Conservation (phyloP, 345 rosid genomes). For the Brassica juncea region DNA sequence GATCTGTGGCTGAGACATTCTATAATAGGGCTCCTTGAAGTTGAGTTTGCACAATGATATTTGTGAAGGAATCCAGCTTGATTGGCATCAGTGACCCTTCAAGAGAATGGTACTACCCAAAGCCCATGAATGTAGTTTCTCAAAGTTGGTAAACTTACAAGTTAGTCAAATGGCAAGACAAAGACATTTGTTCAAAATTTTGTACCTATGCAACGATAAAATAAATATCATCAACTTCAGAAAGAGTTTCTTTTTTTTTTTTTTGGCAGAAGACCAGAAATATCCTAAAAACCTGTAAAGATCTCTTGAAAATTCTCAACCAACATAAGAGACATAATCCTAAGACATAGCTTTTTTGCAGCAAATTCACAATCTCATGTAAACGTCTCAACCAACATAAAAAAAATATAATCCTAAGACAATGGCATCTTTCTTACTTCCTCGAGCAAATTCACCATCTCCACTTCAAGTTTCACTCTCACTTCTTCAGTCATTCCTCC, state of each 20-base stretch:
- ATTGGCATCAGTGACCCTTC: not conserved
- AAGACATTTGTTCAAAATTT: not conserved
- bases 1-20: too few species aligned
- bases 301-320: slow-evolving; percentile 29
- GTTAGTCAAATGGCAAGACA: not conserved
- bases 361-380: slow-evolving; percentile 37
- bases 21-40: too few species aligned
- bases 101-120: not conserved
- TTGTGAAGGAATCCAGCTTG: too few species aligned
- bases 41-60: too few species aligned
- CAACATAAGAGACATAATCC: slow-evolving; percentile 21
- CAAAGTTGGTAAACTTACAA: not conserved
- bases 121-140: not conserved
- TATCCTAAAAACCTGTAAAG: slow-evolving; percentile 32
- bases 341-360: slow-evolving; percentile 42
- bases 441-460: slow-evolving; percentile 44
- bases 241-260: not conserved
- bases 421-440: slow-evolving; percentile 41
- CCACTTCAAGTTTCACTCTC: slow-evolving; percentile 45
- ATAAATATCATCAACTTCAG: not conserved
- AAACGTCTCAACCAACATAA: slow-evolving; percentile 27
- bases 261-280: slow-evolving; percentile 14
- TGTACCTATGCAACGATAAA: not conserved
- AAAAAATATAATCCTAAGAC: slow-evolving; percentile 30
- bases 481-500: slow-evolving; percentile 41